Base-by-base conservation (phyloP, 192 early-diverging fungal species). In the Coemansia sp. region DNA sequence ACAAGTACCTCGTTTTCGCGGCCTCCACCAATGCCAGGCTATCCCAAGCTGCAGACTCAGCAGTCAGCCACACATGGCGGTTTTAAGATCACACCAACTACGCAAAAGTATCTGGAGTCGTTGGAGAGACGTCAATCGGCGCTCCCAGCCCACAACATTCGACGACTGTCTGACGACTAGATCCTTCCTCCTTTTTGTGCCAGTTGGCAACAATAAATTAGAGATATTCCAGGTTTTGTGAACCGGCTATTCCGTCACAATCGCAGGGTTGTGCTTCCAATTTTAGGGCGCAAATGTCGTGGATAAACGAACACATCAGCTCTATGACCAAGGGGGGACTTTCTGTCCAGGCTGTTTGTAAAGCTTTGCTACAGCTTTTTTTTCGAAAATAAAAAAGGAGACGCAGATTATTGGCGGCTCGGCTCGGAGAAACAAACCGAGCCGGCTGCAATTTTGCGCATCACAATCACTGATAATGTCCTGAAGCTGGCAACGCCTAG, bases 41-140 rank as follows among this genome's bases (percentile, higher is more conserved):
- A 68, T 55, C 45, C 16, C 65, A 47, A 32, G 22, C 12, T 43
- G 8, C 69, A 60, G 45, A 47, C 41, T 59, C 67, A 37, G 62
- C 26, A 1, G 42, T 12, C 21, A 43, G 18, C 22, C 41, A 22
- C 47, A 16, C 61, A 8, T 18, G 45, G 16, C 37, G 54, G 18
- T 58, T 62, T 12, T 64, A 82, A 82, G 54, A 54, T 82, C 19
- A 82, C 79, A 12, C 79, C 79, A 11, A 76, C 74, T 5, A 82
- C 79, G 18, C 73, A 76, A 73, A 82, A 82, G 59, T 82, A 82
- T 43, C 74, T 82, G 15, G 79, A 82, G 41, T 65, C 79, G 16
- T 66, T 80, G 26, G 54, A 51, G 12, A 19, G 49, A 21, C n/a
- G 49, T 8, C n/a, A 52, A 22, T 13, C 42, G 13, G 13, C 42